Evolutionary conservation across 352 stramenopile genomes (phyloP).

Genomic region (Blastocystis sp.): DNA sequence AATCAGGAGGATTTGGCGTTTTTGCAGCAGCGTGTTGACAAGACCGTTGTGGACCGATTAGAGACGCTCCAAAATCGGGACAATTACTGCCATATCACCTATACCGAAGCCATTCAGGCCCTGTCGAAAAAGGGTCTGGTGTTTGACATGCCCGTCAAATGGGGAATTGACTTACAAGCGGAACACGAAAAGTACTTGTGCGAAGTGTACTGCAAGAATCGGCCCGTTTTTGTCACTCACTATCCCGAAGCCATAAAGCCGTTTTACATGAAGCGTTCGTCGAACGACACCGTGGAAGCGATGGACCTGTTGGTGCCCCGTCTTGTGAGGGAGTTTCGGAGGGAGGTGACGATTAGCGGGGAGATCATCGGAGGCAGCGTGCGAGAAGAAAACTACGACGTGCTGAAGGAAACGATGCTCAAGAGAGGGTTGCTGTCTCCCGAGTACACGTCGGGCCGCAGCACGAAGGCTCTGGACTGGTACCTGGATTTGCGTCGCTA

Average conservation of each 20-base stretch:
- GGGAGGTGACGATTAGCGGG: slow-evolving; percentile 69
- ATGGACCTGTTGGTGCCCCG: slow-evolving; percentile 90
- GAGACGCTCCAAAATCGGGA: slow-evolving; percentile 72
- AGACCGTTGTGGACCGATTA: slow-evolving; percentile 80
- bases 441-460: slow-evolving; percentile 30
- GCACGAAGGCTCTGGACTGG: slow-evolving; percentile 79
- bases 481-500: slow-evolving; percentile 87
- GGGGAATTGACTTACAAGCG: slow-evolving; percentile 87
- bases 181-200: slow-evolving; percentile 91
- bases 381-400: slow-evolving; percentile 86
- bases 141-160: slow-evolving; percentile 83
- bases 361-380: slow-evolving; percentile 81
- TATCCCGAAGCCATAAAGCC: slow-evolving; percentile 92
- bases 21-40: slow-evolving; percentile 87
- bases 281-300: slow-evolving; percentile 84
- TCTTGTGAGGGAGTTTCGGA: slow-evolving; percentile 77
- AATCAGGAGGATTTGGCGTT: slow-evolving; percentile 84
- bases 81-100: slow-evolving; percentile 79
- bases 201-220: slow-evolving; percentile 73
- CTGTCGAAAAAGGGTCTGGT: slow-evolving; percentile 75
- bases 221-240: slow-evolving; percentile 75
- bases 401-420: slow-evolving; percentile 78
- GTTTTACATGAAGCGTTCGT: slow-evolving; percentile 92
- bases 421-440: slow-evolving; percentile 76
- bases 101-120: slow-evolving; percentile 87